Evolutionary conservation across 73 alveolate genomes (phyloP).

Genomic region (Breviolum minutum): DNA sequence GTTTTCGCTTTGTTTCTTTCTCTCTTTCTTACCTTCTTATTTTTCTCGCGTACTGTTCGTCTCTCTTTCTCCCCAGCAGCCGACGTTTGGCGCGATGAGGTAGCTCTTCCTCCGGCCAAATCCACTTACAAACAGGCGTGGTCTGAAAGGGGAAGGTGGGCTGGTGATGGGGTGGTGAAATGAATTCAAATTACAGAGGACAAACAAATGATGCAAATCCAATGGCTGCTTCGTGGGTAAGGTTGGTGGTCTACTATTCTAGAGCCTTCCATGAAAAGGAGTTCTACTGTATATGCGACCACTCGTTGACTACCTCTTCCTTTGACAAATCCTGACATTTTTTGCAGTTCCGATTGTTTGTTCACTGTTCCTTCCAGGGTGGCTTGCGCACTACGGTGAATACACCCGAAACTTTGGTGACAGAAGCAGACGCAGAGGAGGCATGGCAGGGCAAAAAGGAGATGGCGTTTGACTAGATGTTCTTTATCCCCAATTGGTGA

Average conservation of each 20-base stretch:
- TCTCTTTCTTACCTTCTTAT: too few species aligned
- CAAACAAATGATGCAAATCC: too few species aligned
- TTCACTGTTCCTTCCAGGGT: neutral
- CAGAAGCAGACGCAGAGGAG: slow-evolving; percentile 83
- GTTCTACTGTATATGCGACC: neutral
- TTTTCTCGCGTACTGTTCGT: too few species aligned
- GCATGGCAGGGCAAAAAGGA: neutral
- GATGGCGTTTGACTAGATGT: too few species aligned
- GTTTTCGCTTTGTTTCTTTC: too few species aligned
- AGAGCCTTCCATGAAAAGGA: too few species aligned
- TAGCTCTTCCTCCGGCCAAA: slow-evolving; percentile 31
- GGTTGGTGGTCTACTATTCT: too few species aligned
- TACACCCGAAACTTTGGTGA: slow-evolving; percentile 87
- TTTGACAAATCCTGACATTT: neutral
- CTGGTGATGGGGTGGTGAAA: neutral
- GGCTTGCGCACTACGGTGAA: slow-evolving; percentile 88
- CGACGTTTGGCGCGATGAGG: neutral
- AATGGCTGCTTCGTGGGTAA: too few species aligned
- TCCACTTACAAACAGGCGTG: slow-evolving; percentile 43
- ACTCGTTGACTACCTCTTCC: neutral
- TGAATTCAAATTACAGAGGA: too few species aligned
- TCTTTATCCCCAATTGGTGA: too few species aligned
- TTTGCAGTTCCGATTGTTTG: neutral
- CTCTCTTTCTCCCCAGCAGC: neutral
- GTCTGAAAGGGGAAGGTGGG: neutral